These are phyloP conservation scores for Fusarium irregulare DNA, from an alignment of 2,329 filamentous ascomycete species.

Conservation along the genomic window DNA sequence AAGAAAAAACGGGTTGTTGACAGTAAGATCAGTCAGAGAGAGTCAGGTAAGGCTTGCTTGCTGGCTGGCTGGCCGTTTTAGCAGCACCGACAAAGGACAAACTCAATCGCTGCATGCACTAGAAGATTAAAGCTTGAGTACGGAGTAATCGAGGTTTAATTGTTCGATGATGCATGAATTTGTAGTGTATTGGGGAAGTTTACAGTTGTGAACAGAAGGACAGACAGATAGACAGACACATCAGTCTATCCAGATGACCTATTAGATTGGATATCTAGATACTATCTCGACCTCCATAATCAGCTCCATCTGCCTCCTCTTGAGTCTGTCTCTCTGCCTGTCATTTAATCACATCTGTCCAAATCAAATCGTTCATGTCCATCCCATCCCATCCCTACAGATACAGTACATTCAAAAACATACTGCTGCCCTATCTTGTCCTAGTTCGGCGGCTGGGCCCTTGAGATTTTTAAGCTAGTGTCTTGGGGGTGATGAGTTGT, in stretches of 20 bases:
- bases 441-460: conserved; percentile 23
- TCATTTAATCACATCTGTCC: background rate
- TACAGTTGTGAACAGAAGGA: background rate
- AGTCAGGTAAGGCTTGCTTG: background rate
- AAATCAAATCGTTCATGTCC: background rate
- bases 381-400: background rate
- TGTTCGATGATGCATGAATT: conserved; percentile 16
- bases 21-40: background rate
- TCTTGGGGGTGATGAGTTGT: conserved; percentile 53
- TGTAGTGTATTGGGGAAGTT: background rate
- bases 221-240: background rate
- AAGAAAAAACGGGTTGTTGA: conserved; percentile 19
- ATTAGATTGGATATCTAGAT: conserved; percentile 1
- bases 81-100: conserved; percentile 14
- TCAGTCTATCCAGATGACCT: conserved; percentile 2
- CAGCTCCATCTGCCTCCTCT: background rate
- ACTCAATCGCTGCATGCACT: conserved; percentile 24
- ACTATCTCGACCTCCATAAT: background rate
- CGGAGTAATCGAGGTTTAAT: background rate
- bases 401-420: background rate
- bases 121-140: conserved; percentile 1
- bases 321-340: background rate
- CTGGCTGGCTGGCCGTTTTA: conserved; percentile 24
- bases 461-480: conserved; percentile 33
- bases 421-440: background rate